Conservation (phyloP, 1,139 yeast genomes). For the Chernovozyma aurita region DNA sequence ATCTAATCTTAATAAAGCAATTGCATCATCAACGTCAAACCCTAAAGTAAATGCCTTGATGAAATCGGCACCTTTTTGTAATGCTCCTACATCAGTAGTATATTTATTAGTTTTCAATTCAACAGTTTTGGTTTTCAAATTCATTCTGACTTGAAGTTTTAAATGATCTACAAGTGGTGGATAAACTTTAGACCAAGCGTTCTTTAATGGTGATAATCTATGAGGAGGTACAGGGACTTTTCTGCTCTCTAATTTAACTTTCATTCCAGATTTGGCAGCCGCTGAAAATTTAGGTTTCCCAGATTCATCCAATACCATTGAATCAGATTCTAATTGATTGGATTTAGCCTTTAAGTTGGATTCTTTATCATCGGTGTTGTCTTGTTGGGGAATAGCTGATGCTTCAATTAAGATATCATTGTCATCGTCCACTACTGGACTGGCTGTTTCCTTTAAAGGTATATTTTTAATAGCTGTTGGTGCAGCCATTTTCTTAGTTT, state of each 20-base stretch:
- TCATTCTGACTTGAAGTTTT: constrained; percentile 94
- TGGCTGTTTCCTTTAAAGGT: constrained; percentile 10
- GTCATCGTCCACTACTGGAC: constrained; percentile 19
- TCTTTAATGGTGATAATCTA: constrained; percentile 88
- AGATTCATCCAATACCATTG: constrained; percentile 73
- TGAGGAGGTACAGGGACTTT: constrained; percentile 95
- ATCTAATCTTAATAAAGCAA: constrained; percentile 88
- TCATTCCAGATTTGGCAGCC: constrained; percentile 60
- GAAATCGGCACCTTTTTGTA: constrained; percentile 97
- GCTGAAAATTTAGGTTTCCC: constrained; percentile 89
- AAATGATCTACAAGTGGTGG: constrained; percentile 94
- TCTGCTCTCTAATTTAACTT: constrained; percentile 78
- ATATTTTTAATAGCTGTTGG: constrained; percentile 56
- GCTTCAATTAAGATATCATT: constrained; percentile 75
- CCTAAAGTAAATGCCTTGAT: constrained; percentile 93
- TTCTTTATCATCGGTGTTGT: constrained; percentile 10
- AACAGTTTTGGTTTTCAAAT: constrained; percentile 75
- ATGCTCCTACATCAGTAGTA: constrained; percentile 88
- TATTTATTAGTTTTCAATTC: constrained; percentile 76
- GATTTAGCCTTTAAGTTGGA: constrained; percentile 16
- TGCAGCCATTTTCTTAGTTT: constrained; percentile 80
- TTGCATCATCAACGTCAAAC: constrained; percentile 94
- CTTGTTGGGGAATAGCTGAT: constrained; percentile 29
- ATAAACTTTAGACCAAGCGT: constrained; percentile 87
- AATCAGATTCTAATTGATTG: constrained; percentile 27